Conservation (phyloP, 805 yeast genomes). For the Yarrowia divulgata region DNA sequence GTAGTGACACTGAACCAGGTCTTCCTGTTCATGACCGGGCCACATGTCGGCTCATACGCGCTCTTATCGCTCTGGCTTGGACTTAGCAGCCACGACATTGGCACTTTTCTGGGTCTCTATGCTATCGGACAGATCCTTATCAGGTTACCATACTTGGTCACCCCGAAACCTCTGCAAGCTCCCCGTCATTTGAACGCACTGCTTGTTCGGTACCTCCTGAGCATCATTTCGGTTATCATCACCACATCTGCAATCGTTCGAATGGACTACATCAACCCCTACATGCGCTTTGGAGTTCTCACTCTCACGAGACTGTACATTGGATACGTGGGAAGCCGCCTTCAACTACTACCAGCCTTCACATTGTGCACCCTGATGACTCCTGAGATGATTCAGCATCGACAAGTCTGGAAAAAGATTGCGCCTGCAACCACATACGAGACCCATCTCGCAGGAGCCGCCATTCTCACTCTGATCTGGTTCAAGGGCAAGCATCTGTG, state of each 20-base stretch:
- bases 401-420: constrained; percentile 20
- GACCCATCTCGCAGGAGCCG: constrained; percentile 18
- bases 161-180: constrained; percentile 6
- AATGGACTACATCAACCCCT: constrained; percentile 15
- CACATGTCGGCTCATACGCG: constrained; percentile 22
- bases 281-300: constrained; percentile 10
- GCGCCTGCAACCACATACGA: constrained; percentile 20
- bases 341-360: constrained; percentile 17
- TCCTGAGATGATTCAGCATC: constrained; percentile 19
- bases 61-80: constrained; percentile 15
- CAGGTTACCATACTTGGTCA: constrained; percentile 15
- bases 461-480: constrained; percentile 17
- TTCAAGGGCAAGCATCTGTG: constrained; percentile 21
- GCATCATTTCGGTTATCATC: constrained; percentile 1
- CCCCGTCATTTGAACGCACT: constrained; percentile 12
- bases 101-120: neutral
- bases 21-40: constrained; percentile 25
- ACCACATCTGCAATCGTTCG: constrained; percentile 24
- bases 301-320: constrained; percentile 19
- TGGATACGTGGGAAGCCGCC: constrained; percentile 15
- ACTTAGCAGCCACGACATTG: neutral
- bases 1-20: constrained; percentile 17
- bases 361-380: constrained; percentile 15
- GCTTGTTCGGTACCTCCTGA: neutral
- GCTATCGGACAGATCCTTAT: constrained; percentile 16